These are phyloP conservation scores for Auricularia sp. DNA, from an alignment of 768 basidiomycete species.

Conservation along the genomic window DNA sequence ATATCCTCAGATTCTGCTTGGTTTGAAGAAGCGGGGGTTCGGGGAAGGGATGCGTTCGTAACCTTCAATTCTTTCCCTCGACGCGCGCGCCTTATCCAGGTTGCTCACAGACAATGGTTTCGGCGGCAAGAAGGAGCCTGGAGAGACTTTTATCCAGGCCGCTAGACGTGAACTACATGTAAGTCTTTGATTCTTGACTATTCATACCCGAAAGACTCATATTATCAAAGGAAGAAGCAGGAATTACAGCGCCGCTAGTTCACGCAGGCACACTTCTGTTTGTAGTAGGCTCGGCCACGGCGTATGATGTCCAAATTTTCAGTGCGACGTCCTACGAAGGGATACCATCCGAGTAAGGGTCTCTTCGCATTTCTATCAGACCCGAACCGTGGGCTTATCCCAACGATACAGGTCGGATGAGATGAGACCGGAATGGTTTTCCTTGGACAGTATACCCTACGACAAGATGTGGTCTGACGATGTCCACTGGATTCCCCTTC, in stretches of 20 bases:
- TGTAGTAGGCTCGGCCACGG: slow-evolving; percentile 42
- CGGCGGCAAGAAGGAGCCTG: slow-evolving; percentile 75
- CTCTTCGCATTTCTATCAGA: neutral
- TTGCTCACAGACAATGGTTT: slow-evolving; percentile 53
- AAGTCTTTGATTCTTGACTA: neutral
- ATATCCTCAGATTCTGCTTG: slow-evolving; percentile 42
- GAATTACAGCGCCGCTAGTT: slow-evolving; percentile 53
- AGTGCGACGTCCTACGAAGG: slow-evolving; percentile 53
- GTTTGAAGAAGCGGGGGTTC: slow-evolving; percentile 72
- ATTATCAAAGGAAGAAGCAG: slow-evolving; percentile 66
- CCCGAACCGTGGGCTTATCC: neutral
- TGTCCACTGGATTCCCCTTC: slow-evolving; percentile 54
- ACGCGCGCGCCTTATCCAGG: slow-evolving; percentile 33
- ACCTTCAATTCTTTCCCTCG: slow-evolving; percentile 1
- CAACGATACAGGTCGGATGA: slow-evolving; percentile 57
- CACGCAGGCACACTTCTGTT: slow-evolving; percentile 62
- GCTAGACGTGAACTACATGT: slow-evolving; percentile 51
- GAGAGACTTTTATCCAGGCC: slow-evolving; percentile 58
- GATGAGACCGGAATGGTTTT: slow-evolving; percentile 79
- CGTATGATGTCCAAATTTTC: slow-evolving; percentile 67
- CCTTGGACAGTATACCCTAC: slow-evolving; percentile 41
- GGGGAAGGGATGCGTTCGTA: slow-evolving; percentile 46
- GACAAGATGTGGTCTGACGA: slow-evolving; percentile 57
- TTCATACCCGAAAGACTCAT: neutral
- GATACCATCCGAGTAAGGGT: slow-evolving; percentile 51